A percentile compares a stretch with the other conserved stretches of the same genome.
These are phyloP conservation scores for Aschersonia sp. DNA, from an alignment of 2,329 filamentous ascomycete genomes.

Conservation along the genomic window DNA sequence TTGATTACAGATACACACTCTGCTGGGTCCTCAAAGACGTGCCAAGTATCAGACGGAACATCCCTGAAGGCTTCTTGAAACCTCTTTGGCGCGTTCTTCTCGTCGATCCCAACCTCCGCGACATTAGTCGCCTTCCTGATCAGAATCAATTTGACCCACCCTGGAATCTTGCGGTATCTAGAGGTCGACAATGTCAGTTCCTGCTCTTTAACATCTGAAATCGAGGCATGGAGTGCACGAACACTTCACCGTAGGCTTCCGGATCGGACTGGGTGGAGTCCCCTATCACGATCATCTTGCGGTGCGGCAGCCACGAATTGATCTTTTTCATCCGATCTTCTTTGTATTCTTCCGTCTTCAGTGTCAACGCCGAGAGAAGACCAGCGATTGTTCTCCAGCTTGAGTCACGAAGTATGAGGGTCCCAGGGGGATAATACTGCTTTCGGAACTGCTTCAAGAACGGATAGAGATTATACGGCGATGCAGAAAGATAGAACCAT, in stretches of 20 bases:
- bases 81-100: slow-evolving; percentile 57
- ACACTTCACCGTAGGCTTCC: slow-evolving; percentile 75
- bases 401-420: slow-evolving; percentile 70
- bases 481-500: slow-evolving; percentile 89
- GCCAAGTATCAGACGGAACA: slow-evolving; percentile 58
- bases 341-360: slow-evolving; percentile 78
- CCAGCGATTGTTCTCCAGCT: slow-evolving; percentile 76
- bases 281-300: slow-evolving; percentile 72
- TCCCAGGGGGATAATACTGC: slow-evolving; percentile 58
- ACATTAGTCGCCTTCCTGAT: slow-evolving; percentile 75
- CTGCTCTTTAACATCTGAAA: background rate
- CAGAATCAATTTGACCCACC: slow-evolving; percentile 71
- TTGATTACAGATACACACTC: slow-evolving; percentile 36
- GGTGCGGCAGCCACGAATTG: slow-evolving; percentile 60
- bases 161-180: slow-evolving; percentile 47
- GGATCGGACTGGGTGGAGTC: slow-evolving; percentile 88
- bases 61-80: slow-evolving; percentile 74
- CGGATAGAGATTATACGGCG: slow-evolving; percentile 86
- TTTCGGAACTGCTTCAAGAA: slow-evolving; percentile 67
- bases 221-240: slow-evolving; percentile 15
- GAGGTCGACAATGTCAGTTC: slow-evolving; percentile 2
- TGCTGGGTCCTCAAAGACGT: slow-evolving; percentile 63
- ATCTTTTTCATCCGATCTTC: slow-evolving; percentile 65
- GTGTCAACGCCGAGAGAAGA: slow-evolving; percentile 62
- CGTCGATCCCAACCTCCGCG: slow-evolving; percentile 50